These are phyloP conservation scores for Yarrowia osloensis DNA, from an alignment of 805 yeast genomes.

Conservation along the genomic window DNA sequence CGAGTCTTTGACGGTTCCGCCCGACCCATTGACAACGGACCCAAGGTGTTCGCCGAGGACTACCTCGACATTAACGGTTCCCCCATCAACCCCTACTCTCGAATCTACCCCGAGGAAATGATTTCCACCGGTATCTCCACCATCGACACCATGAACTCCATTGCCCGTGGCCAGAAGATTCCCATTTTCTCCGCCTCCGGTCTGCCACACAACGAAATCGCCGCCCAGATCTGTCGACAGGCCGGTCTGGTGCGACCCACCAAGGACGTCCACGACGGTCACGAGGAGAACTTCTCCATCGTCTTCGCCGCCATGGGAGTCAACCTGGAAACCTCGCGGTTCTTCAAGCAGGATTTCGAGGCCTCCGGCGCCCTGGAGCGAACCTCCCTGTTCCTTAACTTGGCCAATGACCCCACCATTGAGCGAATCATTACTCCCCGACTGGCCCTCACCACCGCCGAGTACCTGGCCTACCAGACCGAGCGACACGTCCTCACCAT, in stretches of 20 bases:
- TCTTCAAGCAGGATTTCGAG: slow-evolving; percentile 98
- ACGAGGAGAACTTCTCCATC: slow-evolving; percentile 98
- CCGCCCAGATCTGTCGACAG: slow-evolving; percentile 99
- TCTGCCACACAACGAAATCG: slow-evolving; percentile 98
- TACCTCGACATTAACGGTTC: slow-evolving; percentile 98
- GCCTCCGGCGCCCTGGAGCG: slow-evolving; percentile 98
- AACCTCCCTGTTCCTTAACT: slow-evolving; percentile 91
- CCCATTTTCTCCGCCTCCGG: slow-evolving; percentile 99
- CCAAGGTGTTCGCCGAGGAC: slow-evolving; percentile 97
- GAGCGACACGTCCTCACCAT: slow-evolving; percentile 98
- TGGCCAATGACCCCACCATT: slow-evolving; percentile 99
- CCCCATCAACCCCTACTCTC: slow-evolving; percentile 96
- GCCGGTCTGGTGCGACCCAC: slow-evolving; percentile 99
- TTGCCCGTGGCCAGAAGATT: slow-evolving; percentile 99
- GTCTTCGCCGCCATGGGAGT: slow-evolving; percentile 99
- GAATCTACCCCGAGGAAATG: slow-evolving; percentile 99
- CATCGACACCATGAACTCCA: slow-evolving; percentile 98
- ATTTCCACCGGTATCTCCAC: slow-evolving; percentile 98
- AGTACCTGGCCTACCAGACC: slow-evolving; percentile 97
- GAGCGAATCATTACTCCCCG: slow-evolving; percentile 99
- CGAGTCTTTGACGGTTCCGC: slow-evolving; percentile 99
- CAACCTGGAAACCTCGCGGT: slow-evolving; percentile 95
- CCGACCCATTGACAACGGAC: slow-evolving; percentile 97
- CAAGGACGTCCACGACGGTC: slow-evolving; percentile 99
- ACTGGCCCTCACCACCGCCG: slow-evolving; percentile 97